Conservation (phyloP, 495 filamentous ascomycete species). For the Aspergillus heteromorphus region DNA sequence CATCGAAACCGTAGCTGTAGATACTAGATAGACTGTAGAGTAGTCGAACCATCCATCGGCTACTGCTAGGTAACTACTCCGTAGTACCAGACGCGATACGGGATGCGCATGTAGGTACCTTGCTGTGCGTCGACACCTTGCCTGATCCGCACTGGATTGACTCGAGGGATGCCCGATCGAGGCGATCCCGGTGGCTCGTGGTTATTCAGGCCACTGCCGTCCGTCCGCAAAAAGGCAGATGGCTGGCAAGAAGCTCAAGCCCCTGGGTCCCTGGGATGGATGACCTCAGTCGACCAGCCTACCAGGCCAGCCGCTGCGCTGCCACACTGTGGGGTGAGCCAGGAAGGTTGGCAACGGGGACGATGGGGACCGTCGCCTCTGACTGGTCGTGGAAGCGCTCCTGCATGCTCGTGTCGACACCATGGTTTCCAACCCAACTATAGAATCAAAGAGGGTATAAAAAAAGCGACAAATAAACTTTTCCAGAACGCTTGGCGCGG, state of each 20-base stretch:
- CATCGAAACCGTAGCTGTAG: too few species aligned
- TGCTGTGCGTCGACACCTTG: neutral
- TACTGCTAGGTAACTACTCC: too few species aligned
- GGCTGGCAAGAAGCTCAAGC: neutral
- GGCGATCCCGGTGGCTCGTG: neutral
- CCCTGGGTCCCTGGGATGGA: neutral
- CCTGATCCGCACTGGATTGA: neutral
- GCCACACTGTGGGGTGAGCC: constrained; percentile 1
- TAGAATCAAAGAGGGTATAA: too few species aligned
- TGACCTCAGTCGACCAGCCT: neutral
- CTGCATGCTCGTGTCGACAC: neutral
- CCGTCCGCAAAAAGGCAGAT: neutral
- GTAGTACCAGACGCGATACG: neutral
- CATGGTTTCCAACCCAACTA: neutral
- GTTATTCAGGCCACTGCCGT: neutral
- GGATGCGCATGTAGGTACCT: neutral
- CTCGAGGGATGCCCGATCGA: neutral
- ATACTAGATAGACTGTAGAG: too few species aligned
- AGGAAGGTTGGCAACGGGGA: neutral
- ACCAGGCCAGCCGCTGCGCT: neutral
- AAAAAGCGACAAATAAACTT: neutral
- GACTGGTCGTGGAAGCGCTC: neutral
- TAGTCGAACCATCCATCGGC: too few species aligned
- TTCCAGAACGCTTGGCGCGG: neutral
- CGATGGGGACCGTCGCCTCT: neutral